Conservation (phyloP, 306 rosid species). For the Vigna unguiculata region DNA sequence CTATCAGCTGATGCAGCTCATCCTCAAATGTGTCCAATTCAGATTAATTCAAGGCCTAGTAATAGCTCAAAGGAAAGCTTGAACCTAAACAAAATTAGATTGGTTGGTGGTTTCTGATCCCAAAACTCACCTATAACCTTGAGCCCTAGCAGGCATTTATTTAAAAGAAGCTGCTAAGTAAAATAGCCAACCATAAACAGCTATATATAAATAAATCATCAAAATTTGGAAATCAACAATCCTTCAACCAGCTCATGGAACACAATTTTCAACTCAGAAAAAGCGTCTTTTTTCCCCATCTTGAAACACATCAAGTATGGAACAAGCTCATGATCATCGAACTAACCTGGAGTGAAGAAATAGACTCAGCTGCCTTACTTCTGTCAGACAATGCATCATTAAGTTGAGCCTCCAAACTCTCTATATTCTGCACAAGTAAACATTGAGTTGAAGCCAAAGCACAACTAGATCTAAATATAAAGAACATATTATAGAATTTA, state of each 20-base stretch:
- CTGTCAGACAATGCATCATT: conserved; percentile 91
- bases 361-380: conserved; percentile 84
- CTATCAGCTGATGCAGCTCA: conserved; percentile 31
- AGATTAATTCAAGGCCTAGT: conserved; percentile 37
- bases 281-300: background rate
- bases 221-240: background rate
- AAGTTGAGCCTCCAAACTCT: conserved; percentile 92
- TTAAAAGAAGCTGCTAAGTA: conserved; percentile 29
- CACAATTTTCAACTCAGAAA: conserved; percentile 19
- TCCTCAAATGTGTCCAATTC: conserved; percentile 26
- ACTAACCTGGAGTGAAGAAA: conserved; percentile 90
- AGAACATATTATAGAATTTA: conserved; percentile 14
- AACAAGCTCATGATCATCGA: conserved; percentile 38
- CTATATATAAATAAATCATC: conserved; percentile 14
- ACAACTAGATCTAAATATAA: conserved; percentile 34
- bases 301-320: background rate
- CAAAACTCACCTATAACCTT: background rate
- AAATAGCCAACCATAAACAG: conserved; percentile 33
- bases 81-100: conserved; percentile 30
- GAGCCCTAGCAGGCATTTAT: conserved; percentile 16
- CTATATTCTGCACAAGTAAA: conserved; percentile 70
- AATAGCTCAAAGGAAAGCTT: conserved; percentile 28
- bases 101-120: conserved; percentile 23
- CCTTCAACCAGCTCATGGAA: conserved; percentile 20
- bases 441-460: conserved; percentile 37